Base-by-base conservation (phyloP, 2,329 filamentous ascomycete species). In the Penicillium sp. region DNA sequence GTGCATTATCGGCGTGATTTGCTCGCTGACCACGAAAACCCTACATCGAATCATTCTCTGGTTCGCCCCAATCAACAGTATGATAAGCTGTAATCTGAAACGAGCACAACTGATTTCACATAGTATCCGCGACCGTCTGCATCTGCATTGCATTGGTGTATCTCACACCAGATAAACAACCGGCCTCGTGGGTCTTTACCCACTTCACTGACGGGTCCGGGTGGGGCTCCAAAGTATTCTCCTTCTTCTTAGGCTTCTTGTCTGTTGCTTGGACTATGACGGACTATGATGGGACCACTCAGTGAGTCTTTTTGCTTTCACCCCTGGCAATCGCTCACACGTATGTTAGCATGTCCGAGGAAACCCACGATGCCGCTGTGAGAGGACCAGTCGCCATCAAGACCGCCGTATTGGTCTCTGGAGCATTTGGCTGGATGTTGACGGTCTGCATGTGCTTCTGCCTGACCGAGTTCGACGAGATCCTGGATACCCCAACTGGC, bases 51-150 rank as follows among this genome's bases (percentile, higher is more conserved):
- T 85, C 42, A 76, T 86, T 42, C 68, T 83, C 9, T 86, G 82
- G 82, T 86, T 86, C 64, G 83, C 83, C 8, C 84, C 84, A 1
- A 85, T 86, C 57, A 86, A 86, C 61, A 79, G 80, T 81, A 70
- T 16, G 48, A 14, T 31, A 28, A 20, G 7, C 10, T 7, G 3
- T 41, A 35, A 45, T 33, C 20, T 11, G 14, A 24, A 13, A 5
- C 13, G 16, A 5, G 13, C 35, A 2, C 35, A 4, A 10, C 16
- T 38, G 13, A 38, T 13, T 10, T 9, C 16, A 20, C 5, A 24
- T 43, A 77, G 79, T 86, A 44, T 65, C 81, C 44, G 83, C 82
- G 16, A 84, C 83, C 1, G 73, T 85, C 40, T 75, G 73, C 50
- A 85, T 86, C 51, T 85, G 82, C 61, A 74, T 84, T 50, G 74